Percentiles rank a stretch among this genome's conserved stretches.
Conservation (phyloP, 2,329 filamentous ascomycete species). For the Fusarium sp. region DNA sequence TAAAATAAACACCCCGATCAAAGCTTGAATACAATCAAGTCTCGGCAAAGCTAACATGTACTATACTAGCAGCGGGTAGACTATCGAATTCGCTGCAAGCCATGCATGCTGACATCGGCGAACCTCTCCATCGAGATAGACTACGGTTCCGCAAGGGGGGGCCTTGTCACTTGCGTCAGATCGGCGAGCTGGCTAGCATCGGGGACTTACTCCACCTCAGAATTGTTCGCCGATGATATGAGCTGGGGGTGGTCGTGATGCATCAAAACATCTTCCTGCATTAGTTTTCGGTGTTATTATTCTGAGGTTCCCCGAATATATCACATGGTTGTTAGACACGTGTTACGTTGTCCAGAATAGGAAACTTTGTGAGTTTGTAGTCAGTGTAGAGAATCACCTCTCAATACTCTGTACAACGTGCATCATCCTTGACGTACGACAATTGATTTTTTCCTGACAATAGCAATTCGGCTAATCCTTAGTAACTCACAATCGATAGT, state of each 20-base stretch:
- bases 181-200: constrained; percentile 21
- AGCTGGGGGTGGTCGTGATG: background rate
- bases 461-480: too few relatives aligned
- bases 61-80: background rate
- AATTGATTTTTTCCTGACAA: too few relatives aligned
- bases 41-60: background rate
- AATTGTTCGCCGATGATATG: constrained; percentile 19
- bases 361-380: background rate
- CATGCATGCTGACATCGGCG: background rate
- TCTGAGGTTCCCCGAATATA: constrained; percentile 10
- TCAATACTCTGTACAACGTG: background rate
- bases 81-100: background rate
- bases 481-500: too few relatives aligned
- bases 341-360: background rate
- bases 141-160: background rate
- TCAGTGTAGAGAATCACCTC: background rate
- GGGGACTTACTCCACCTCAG: background rate
- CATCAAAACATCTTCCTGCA: background rate
- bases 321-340: background rate
- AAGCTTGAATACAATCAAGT: background rate
- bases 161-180: constrained; percentile 1
- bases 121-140: background rate
- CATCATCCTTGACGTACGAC: too few relatives aligned
- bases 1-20: background rate
- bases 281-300: background rate